These are phyloP conservation scores for Xylaria venustula DNA, from an alignment of 495 filamentous ascomycete genomes.

Conservation along the genomic window DNA sequence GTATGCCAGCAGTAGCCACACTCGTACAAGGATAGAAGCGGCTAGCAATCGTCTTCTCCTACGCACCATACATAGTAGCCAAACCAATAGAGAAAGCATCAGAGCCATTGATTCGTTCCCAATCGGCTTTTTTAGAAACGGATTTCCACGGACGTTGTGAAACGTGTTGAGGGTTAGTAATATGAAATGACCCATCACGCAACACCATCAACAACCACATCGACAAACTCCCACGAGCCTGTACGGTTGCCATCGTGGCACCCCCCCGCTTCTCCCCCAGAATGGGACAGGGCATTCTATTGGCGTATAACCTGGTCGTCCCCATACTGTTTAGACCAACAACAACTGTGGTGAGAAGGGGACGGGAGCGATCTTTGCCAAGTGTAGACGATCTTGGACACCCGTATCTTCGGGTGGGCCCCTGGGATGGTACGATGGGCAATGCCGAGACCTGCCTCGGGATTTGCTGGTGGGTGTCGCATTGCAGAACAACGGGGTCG, in stretches of 20 bases:
- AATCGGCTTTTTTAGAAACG: constrained; percentile 1
- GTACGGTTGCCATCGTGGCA: background rate
- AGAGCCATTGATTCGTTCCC: background rate
- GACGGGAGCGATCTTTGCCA: constrained; percentile 7
- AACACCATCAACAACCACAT: background rate
- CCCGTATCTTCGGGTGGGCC: constrained; percentile 4
- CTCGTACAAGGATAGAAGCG: background rate
- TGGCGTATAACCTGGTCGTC: background rate
- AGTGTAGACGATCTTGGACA: background rate
- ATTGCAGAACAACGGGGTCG: constrained; percentile 15
- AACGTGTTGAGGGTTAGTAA: constrained; percentile 1
- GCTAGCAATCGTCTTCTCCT: background rate
- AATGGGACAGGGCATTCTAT: background rate
- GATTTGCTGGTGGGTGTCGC: constrained; percentile 16
- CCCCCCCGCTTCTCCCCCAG: background rate
- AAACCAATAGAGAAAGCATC: background rate
- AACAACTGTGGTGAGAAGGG: background rate
- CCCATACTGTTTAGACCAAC: background rate
- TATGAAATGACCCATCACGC: constrained; percentile 1
- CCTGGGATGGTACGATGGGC: constrained; percentile 9
- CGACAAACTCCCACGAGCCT: background rate
- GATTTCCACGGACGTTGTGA: background rate
- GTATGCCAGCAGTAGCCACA: background rate
- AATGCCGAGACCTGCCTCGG: constrained; percentile 14
- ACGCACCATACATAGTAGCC: background rate